Evolutionary conservation across 176 grass and related monocot species (phyloP).

Genomic region (Puya raimondii): DNA sequence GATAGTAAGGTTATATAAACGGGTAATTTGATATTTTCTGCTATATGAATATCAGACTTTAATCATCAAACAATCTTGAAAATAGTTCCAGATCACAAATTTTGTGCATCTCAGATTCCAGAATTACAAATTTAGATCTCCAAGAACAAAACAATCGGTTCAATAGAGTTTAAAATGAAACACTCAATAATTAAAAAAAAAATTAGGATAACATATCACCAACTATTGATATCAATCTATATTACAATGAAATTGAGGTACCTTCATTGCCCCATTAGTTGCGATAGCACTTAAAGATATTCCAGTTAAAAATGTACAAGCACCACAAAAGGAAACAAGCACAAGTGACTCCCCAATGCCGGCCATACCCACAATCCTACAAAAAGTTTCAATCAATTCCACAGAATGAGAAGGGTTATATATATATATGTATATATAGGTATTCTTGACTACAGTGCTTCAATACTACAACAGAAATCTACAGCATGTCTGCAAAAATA

Average conservation of each 20-base stretch:
- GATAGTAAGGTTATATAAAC: background rate
- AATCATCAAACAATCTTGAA: too few relatives aligned
- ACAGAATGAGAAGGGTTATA: background rate
- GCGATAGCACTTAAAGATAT: constrained; percentile 99
- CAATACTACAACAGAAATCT: too few relatives aligned
- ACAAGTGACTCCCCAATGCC: constrained; percentile 76
- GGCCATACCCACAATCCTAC: constrained; percentile 97
- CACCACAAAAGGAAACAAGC: constrained; percentile 81
- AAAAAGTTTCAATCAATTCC: constrained; percentile 23
- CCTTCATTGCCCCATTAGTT: constrained; percentile 99
- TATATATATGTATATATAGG: background rate
- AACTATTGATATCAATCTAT: constrained; percentile 13
- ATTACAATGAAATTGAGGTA: constrained; percentile 15
- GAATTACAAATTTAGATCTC: background rate
- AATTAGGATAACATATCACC: background rate
- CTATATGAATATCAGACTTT: background rate
- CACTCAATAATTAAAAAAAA: background rate
- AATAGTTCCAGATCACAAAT: too few relatives aligned
- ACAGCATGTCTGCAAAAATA: background rate
- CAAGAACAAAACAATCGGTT: background rate
- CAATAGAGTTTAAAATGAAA: background rate
- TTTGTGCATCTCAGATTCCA: background rate
- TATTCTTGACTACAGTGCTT: too few relatives aligned
- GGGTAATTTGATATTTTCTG: background rate
- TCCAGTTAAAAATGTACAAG: constrained; percentile 86